phyloP scores from a whole-genome alignment of 345 rosid species.

The Hibiscus trionum region DNA sequence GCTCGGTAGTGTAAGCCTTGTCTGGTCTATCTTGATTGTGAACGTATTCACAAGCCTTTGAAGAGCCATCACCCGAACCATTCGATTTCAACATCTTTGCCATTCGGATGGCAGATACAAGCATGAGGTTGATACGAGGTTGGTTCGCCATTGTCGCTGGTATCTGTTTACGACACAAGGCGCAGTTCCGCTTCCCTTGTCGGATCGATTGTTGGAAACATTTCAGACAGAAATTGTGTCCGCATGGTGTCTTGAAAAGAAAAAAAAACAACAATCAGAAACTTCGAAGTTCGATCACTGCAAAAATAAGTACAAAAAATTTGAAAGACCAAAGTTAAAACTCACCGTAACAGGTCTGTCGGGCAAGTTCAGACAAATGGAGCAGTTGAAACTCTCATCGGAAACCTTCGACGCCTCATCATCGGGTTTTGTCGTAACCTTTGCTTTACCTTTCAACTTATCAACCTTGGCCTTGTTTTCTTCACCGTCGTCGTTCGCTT shows the following conservation, averaged over 20 bases:
- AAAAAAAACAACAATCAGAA: neutral
- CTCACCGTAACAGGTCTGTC: conserved; percentile 34
- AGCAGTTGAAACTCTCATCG: conserved; percentile 24
- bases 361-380: conserved; percentile 26
- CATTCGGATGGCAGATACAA: conserved; percentile 45
- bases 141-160: conserved; percentile 41
- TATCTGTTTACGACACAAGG: conserved; percentile 40
- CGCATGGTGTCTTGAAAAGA: conserved; percentile 51
- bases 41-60: conserved; percentile 28
- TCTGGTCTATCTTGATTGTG: conserved; percentile 48
- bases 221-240: conserved; percentile 53
- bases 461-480: neutral
- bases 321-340: neutral
- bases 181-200: conserved; percentile 36
- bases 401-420: conserved; percentile 1
- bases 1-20: conserved; percentile 44
- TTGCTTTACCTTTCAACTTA: neutral
- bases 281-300: neutral
- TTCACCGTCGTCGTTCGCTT: neutral
- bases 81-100: conserved; percentile 33
- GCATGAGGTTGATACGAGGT: conserved; percentile 46
- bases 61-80: conserved; percentile 12
- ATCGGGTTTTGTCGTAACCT: neutral
- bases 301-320: neutral
- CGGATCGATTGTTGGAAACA: conserved; percentile 49